phyloP scores from a whole-genome alignment of 257 asterid species.

The Perilla frutescens region DNA sequence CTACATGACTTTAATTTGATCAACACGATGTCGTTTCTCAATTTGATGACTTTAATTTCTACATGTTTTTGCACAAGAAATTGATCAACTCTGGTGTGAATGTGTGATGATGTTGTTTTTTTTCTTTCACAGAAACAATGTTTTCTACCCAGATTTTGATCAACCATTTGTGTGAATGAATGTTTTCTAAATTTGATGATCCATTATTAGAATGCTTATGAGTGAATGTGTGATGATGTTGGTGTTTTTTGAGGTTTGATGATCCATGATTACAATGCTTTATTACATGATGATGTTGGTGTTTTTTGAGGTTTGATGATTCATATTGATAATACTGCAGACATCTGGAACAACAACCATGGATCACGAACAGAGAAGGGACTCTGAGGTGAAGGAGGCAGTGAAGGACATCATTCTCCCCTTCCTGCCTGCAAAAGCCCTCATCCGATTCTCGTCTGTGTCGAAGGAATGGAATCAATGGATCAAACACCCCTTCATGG shows the following conservation, averaged over 20 bases:
- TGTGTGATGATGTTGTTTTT: background rate
- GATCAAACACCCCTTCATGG: conserved; percentile 48
- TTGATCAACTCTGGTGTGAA: background rate
- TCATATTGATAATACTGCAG: background rate
- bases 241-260: no score
- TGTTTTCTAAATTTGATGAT: no score
- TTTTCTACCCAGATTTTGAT: no score
- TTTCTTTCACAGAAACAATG: no score
- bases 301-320: background rate
- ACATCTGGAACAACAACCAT: background rate
- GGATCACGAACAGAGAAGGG: background rate
- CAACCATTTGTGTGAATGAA: no score
- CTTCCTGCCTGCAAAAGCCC: conserved; percentile 60
- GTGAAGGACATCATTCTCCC: conserved; percentile 46
- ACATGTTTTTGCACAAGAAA: background rate
- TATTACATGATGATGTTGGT: background rate
- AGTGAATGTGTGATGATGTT: no score
- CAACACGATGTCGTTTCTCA: no score
- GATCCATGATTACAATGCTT: no score
- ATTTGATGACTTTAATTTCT: no score
- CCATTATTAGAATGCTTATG: no score
- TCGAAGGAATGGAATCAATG: conserved; percentile 56
- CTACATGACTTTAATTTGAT: no score
- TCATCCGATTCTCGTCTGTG: conserved; percentile 42
- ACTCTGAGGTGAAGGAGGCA: conserved; percentile 37